Base-by-base conservation (phyloP, 2,329 filamentous ascomycete species). In the Hypoxylon sp. region DNA sequence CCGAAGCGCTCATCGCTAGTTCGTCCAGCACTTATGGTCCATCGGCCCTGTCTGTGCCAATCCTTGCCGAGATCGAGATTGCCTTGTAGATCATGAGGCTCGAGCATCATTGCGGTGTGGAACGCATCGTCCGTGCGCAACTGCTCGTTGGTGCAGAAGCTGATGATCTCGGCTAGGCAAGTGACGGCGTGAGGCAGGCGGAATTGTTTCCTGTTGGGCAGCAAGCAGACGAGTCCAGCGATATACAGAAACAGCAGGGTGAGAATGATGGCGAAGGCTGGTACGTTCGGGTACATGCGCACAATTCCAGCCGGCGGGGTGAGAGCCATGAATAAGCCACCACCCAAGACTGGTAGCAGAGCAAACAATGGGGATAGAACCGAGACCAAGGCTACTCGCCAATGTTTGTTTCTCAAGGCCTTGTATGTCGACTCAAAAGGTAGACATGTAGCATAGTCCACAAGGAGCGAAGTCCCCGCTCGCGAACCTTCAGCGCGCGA, bases 81-180 rank as follows among this genome's bases (percentile, higher is more conserved):
- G 0, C 81, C 84, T 15, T 87, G 79, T 13, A 97, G 78, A 58
- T 91, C 87, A 0, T 76, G 76, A 58, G 86, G 87, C n/a, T 79
- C 85, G 19, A 42, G 21, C 27, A 55, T 45, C 11, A 78, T 76
- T 2, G 87, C 83, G 26, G 85, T 81, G 40, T 84, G 79, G 67
- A 97, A 93, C 0, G 88, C 82, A 7, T 84, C 78, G 64, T 96
- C 91, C 4, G 81, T 77, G 2, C 90, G 75, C 12, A 95, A 75
- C 16, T 87, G 86, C 31, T 86, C 86, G 60, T 87, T 86, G 51
- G 89, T 84, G 30, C 93, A 77, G 67, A 93, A 92, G 65, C 84
- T 87, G 61, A 95, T 80, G 15, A 92, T 77, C 67, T 92, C 90
- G 1, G 89, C 88, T 12, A 95, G 77, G 35, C 82, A 90, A 53